Conservation (phyloP, 441 rosid species). For the Populus hybrid region DNA sequence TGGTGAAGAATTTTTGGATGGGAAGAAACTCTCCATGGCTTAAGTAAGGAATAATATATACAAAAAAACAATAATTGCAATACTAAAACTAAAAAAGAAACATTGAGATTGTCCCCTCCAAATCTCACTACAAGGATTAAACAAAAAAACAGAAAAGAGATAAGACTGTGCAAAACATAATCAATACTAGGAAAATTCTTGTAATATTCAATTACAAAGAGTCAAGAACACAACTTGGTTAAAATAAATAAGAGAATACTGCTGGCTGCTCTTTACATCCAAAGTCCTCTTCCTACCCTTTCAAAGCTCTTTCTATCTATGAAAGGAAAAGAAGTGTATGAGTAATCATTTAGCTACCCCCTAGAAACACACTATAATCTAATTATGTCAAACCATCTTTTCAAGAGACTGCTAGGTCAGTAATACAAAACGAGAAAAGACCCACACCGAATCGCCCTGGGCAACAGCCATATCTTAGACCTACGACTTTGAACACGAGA, state of each 20-base stretch:
- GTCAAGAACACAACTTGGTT: slow-evolving; percentile 5
- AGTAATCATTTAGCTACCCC: slow-evolving; percentile 10
- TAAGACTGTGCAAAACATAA: neutral
- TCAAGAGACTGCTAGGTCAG: slow-evolving; percentile 24
- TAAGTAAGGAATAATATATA: too few species aligned
- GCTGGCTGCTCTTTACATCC: slow-evolving; percentile 28
- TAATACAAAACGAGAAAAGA: slow-evolving; percentile 42
- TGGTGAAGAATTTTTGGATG: too few species aligned
- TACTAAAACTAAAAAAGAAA: neutral
- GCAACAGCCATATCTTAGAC: slow-evolving; percentile 41
- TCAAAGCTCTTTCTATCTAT: neutral
- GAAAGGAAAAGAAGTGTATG: slow-evolving; percentile 2
- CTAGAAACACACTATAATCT: slow-evolving; percentile 16
- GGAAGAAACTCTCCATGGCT: too few species aligned
- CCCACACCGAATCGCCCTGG: slow-evolving; percentile 48
- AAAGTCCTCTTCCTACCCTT: slow-evolving; percentile 7
- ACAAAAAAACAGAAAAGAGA: neutral
- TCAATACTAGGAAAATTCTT: neutral
- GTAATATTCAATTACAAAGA: neutral
- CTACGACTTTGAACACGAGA: slow-evolving; percentile 18
- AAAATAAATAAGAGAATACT: slow-evolving; percentile 18
- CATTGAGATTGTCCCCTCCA: slow-evolving; percentile 1
- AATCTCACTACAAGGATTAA: neutral
- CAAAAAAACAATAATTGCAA: neutral
- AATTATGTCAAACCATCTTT: slow-evolving; percentile 17